Evolutionary conservation across 345 rosid genomes (phyloP), one percentile per base, ranked within the genome.

Genomic region (Conringia planisiliqua): DNA sequence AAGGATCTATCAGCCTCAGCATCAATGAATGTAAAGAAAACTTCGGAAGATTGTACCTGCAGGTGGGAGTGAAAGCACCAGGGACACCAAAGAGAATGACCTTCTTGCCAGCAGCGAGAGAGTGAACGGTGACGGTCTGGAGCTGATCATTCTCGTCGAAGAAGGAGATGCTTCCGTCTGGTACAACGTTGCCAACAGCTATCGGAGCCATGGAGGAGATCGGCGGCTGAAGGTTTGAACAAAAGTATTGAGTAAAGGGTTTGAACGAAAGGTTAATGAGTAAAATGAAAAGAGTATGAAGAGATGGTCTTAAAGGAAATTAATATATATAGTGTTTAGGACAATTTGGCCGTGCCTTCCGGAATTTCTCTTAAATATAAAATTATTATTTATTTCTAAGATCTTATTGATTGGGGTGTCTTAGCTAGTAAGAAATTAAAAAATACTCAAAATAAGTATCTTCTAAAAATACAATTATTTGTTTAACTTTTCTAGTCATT

Each of bases 21-120:
- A 10, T 36, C 40, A 10, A 33, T 33, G 9, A 29, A 29, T 29
- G 3, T 4, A 29, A 4, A 69, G 83, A 96, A 22, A 22, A 22
- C 24, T 22, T 22, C 1, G 24, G 24, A 36, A 11, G 68, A 16
- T 24, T 43, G 4, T 73, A 91, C 98, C 98, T 94, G 93, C 97
- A 94, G 46, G 98, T 94, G 18, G 98, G 97, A 24, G 97, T 94
- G 80, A 94, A 94, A 64, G 98, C 98, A 48, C 97, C 98, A 75
- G 98, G 98, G 40, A 94, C 98, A 24, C 95, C 97, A 47, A 94
- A 86, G 73, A 94, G 74, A 66, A 94, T 26, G 75, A 88, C 84
- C 82, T 87, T 91, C 78, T 91, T 94, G 65, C 96, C 97, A 63
- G 92, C 83, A 61, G 90, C 92, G 43, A 91, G 86, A 39, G 98